Base-by-base conservation (phyloP, 768 basidiomycete species). In the Lepiota brunneoincarnata region DNA sequence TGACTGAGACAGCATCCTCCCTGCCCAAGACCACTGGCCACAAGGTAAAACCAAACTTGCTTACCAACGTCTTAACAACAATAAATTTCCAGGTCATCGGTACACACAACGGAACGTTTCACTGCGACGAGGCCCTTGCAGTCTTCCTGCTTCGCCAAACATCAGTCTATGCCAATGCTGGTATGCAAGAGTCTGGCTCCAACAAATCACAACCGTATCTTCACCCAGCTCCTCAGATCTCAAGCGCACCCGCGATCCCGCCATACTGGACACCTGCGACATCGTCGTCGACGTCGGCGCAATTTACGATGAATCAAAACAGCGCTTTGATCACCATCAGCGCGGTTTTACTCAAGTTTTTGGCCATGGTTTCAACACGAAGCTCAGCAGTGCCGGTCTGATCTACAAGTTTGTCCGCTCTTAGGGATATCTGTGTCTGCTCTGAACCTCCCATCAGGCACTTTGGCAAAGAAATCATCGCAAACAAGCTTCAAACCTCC, bases 221-320 rank as follows among this genome's bases (percentile, higher is more conserved):
- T 56, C 14, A 47, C 31, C 43, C n/a, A 34, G 17, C n/a, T 40
- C 34, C 50, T 37, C 61, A 86, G 85, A 77, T 55, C 63, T 95
- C 28, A 86, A 83, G 63, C 82, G 93, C 36, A 85, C 78, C 37
- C 80, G 93, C 38, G 88, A 93, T 64, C 85, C 87, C 3, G 76
- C 74, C 10, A 61, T 84, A 14, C 78, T 95, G 31, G 84, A 85
- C 56, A 76, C 83, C 5, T 94, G 95, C 68, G 87, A 94, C 67
- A 93, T 99, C 64, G 91, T 99, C 26, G 93, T 98, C 20, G 96
- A 99, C 65, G 94, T 99, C 46, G 95, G 97, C 9, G 94, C 90
- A 5, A 79, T 90, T 20, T 99, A 98, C 68, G 92, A 96, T 51
- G 83, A 86, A 63, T 73, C 73, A 56, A 83, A 77, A 51, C 81